Conservation (phyloP, 371 early-diverging fungal genomes). For the Haplosporangium sp. region DNA sequence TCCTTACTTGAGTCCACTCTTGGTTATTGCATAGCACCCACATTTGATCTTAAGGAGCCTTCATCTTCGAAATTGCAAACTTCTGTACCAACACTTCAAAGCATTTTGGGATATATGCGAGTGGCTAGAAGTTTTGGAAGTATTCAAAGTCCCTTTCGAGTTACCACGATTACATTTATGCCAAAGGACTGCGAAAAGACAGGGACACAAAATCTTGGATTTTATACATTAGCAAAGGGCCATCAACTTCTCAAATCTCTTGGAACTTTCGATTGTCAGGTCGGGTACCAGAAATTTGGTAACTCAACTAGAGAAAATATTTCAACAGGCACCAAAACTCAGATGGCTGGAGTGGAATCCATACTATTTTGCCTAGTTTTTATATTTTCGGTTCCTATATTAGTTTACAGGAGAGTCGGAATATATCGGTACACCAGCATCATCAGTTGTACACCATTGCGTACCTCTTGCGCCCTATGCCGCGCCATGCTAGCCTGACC, state of each 20-base stretch:
- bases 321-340: neutral
- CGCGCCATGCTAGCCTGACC: constrained; percentile 6
- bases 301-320: neutral
- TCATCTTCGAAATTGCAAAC: neutral
- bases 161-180: neutral
- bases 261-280: neutral
- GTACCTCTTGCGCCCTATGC: neutral
- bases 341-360: neutral
- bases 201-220: too few relatives aligned
- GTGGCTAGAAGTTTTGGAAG: constrained; percentile 6
- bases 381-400: neutral
- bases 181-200: neutral
- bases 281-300: neutral
- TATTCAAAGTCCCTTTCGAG: constrained; percentile 9
- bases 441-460: neutral
- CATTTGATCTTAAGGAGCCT: constrained; percentile 3
- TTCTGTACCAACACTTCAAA: constrained; percentile 3
- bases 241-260: neutral
- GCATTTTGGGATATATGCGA: constrained; percentile 21
- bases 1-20: neutral
- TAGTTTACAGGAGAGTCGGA: neutral
- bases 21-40: neutral
- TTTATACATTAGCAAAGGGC: neutral
- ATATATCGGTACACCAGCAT: neutral
- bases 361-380: neutral